Evolutionary conservation across 441 rosid species (phyloP), one percentile per base, ranked within the genome.

Genomic region (Jatropha multifida): DNA sequence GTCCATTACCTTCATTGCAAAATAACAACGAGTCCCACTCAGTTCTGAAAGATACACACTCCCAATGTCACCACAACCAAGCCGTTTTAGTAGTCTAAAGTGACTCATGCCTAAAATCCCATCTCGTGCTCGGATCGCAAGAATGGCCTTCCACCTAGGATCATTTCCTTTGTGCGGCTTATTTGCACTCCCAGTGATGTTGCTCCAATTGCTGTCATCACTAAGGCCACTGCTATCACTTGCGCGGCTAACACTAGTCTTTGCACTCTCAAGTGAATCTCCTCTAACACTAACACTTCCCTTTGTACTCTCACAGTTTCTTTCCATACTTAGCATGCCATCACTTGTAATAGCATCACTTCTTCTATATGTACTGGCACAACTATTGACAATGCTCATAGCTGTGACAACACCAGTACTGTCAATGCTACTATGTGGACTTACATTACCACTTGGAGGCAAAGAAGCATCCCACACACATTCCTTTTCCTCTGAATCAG

Each of bases 1-100:
- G 83, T 96, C 99, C 99, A 96, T 93, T 61, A 96, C 98, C 79
- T 96, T 96, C 89, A 96, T 93, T 38, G 99, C 97, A 75, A 96
- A 96, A 83, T 85, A 90, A 76, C 98, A 93, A 41, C 87, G 86
- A 72, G 98, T 94, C 41, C 96, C 93, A 65, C 92, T 91, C 71
- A 94, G 78, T 84, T 94, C 97, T 51, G 98, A 92, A 20, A 94
- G 90, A 86, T 92, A 94, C 5, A 92, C 98, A 72, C 98, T 94
- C 48, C 97, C 98, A 59, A 96, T 96, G 83, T 96, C 99, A 65
- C 98, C 98, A 80, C 98, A 93, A 62, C 99, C 99, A 52, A 96
- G 93, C 78, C 93, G 89, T 80, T 88, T 92, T 14, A 96, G 93
- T 79, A 96, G 82, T 85, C 90, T 90, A 79, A 96, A 96, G 76